phyloP scores from a whole-genome alignment of 164 flowering plant genomes.

The Stephania yunnanensis region DNA sequence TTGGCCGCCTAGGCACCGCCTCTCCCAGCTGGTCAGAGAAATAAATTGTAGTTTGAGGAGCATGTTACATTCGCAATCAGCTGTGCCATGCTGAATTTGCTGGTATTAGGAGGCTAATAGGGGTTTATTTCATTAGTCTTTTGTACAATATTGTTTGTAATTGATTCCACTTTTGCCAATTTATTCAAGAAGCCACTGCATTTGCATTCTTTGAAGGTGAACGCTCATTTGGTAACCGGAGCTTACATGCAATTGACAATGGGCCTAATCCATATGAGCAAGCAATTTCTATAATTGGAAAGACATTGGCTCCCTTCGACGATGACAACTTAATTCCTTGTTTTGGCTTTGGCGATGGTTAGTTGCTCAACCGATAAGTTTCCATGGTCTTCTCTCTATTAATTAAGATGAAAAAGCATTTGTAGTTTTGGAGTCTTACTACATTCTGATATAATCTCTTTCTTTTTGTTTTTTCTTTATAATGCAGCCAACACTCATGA shows the following conservation, averaged over 20 bases:
- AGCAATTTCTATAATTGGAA: slow-evolving; percentile 66
- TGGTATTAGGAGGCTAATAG: not conserved
- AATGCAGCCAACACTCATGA: slow-evolving; percentile 69
- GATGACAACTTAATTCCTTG: slow-evolving; percentile 82
- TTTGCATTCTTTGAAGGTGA: slow-evolving; percentile 39
- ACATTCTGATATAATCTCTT: too few relatives aligned
- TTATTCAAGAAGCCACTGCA: slow-evolving; percentile 10
- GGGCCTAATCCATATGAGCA: slow-evolving; percentile 69
- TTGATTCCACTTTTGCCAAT: not conserved
- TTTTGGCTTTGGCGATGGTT: slow-evolving; percentile 83
- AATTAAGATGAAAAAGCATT: not conserved
- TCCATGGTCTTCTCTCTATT: not conserved
- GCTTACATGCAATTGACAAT: slow-evolving; percentile 55
- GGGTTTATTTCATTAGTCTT: not conserved
- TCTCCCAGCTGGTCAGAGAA: too few relatives aligned
- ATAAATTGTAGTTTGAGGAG: not conserved
- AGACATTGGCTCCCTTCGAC: slow-evolving; percentile 79
- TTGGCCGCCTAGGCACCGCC: too few relatives aligned
- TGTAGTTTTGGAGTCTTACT: not conserved
- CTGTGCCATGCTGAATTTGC: not conserved
- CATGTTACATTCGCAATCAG: not conserved
- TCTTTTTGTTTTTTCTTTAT: not conserved
- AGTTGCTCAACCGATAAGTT: slow-evolving; percentile 1
- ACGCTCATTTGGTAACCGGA: slow-evolving; percentile 48
- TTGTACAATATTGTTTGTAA: not conserved